A percentile compares a stretch with the other conserved stretches of the same genome.
These are phyloP conservation scores for Trypanosoma scelopori DNA, from an alignment of 208 protist species.

Conservation along the genomic window DNA sequence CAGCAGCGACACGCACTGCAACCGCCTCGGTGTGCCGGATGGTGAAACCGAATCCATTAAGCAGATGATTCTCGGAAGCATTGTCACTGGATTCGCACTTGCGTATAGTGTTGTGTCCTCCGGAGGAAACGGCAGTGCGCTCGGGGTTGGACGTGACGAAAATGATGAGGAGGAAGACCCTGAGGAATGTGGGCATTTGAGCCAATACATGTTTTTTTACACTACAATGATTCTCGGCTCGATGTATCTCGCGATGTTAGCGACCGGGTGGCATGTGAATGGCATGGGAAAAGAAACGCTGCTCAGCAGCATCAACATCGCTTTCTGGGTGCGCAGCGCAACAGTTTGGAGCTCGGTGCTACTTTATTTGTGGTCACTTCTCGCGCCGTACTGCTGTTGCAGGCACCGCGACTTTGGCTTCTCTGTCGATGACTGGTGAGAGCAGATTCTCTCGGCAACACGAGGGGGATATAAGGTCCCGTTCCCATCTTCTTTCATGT, in stretches of 20 bases:
- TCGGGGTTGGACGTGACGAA: conserved; percentile 60
- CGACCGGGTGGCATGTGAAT: conserved; percentile 91
- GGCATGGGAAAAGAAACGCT: conserved; percentile 46
- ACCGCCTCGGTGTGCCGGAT: conserved; percentile 37
- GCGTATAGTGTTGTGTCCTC: conserved; percentile 76
- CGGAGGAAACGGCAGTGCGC: conserved; percentile 55
- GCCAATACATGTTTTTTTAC: conserved; percentile 93
- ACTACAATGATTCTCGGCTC: conserved; percentile 91
- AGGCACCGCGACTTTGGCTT: conserved; percentile 86
- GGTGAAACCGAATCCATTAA: conserved; percentile 33
- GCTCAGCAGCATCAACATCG: conserved; percentile 54
- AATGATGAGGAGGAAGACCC: conserved; percentile 80
- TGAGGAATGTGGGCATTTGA: conserved; percentile 74
- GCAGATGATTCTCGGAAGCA: conserved; percentile 61
- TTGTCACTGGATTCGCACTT: conserved; percentile 68
- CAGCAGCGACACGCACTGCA: conserved; percentile 60
- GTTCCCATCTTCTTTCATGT: background rate
- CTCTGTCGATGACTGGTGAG: conserved; percentile 62
- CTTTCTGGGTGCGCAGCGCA: conserved; percentile 91
- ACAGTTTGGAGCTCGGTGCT: conserved; percentile 82
- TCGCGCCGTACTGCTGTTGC: conserved; percentile 91
- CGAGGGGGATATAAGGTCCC: too few relatives aligned
- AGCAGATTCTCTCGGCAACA: conserved; percentile 8
- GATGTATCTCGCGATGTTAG: conserved; percentile 94
- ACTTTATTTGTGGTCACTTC: conserved; percentile 92